Base-by-base conservation (phyloP, 345 rosid genomes). In the Alliaria petiolata region DNA sequence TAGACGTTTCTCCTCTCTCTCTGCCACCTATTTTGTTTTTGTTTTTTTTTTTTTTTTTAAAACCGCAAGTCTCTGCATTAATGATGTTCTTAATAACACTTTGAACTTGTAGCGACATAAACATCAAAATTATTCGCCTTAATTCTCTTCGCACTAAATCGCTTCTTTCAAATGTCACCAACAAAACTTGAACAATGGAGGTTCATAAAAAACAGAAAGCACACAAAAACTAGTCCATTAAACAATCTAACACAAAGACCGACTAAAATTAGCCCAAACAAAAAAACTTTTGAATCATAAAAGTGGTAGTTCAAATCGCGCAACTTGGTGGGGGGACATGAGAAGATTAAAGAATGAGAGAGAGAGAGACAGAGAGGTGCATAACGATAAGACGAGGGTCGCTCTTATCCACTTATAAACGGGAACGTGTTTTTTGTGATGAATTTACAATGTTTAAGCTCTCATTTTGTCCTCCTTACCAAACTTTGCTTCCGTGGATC, bases 131-230 rank as follows among this genome's bases (percentile, higher is more conserved):
- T n/a, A 74, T 47, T 76, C 79, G 77, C 30, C 36, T 61, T 14
- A 74, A 43, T 40, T 70, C 84, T n/a, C 36, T 65, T 0, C 72
- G 60, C 10, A 60, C 35, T 9, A 66, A 58, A 61, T 85, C 91
- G 4, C 25, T 1, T 22, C 25, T 1, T 22, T 22, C 25, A 22
- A 22, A 22, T 22, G 25, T 22, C 25, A 22, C 25, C 25, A 22
- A 22, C 25, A 22, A 22, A 22, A 22, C 25, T 22, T 22, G 25
- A 22, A 22, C 25, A 22, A 22, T 22, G 25, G 25, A 22, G 1
- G 25, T 22, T 22, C 25, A 22, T 22, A 1, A 22, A 22, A 22
- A 22, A 22, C 25, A 22, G 25, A 22, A 22, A 3, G 73, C 25
- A 22, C 25, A 22, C 25, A 22, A 3, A 1, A 1, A 22, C 25